Conservation (phyloP, 768 basidiomycete genomes). For the Naganishia friedmannii region DNA sequence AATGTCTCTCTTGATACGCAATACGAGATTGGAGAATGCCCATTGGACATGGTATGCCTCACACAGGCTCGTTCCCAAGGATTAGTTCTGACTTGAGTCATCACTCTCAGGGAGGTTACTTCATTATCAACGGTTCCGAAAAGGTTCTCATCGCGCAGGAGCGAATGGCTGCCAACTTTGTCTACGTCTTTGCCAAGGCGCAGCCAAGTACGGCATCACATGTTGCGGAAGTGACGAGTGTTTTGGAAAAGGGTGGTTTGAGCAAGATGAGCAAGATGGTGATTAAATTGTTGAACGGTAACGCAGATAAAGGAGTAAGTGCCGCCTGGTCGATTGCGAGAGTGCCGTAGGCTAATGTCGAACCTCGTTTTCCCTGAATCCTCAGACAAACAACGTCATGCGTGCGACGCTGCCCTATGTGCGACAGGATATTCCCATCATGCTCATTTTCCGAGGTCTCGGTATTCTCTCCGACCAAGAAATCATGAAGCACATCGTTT, state of each 20-base stretch:
- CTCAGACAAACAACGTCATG: slow-evolving; percentile 64
- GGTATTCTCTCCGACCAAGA: slow-evolving; percentile 97
- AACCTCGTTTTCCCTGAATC: background rate
- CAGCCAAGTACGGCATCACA: slow-evolving; percentile 80
- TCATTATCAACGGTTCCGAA: slow-evolving; percentile 98
- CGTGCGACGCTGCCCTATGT: slow-evolving; percentile 97
- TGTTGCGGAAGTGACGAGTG: slow-evolving; percentile 92
- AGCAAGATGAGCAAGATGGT: slow-evolving; percentile 91
- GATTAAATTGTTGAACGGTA: slow-evolving; percentile 91
- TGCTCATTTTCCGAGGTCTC: slow-evolving; percentile 96
- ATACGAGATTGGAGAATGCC: slow-evolving; percentile 92
- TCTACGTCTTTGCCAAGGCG: slow-evolving; percentile 97
- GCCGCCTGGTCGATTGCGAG: background rate
- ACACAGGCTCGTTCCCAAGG: background rate
- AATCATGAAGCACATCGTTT: slow-evolving; percentile 96
- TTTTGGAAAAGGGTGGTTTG: slow-evolving; percentile 87
- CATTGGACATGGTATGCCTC: slow-evolving; percentile 68
- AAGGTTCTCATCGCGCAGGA: slow-evolving; percentile 99
- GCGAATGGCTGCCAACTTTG: slow-evolving; percentile 98
- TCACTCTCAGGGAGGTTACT: slow-evolving; percentile 73
- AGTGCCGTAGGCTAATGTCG: background rate
- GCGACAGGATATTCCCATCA: slow-evolving; percentile 95
- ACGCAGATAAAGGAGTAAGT: slow-evolving; percentile 81
- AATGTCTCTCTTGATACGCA: slow-evolving; percentile 68
- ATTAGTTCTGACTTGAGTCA: slow-evolving; percentile 45